These are phyloP conservation scores for Choiromyces venosus DNA, from an alignment of 495 filamentous ascomycete species.

Conservation along the genomic window DNA sequence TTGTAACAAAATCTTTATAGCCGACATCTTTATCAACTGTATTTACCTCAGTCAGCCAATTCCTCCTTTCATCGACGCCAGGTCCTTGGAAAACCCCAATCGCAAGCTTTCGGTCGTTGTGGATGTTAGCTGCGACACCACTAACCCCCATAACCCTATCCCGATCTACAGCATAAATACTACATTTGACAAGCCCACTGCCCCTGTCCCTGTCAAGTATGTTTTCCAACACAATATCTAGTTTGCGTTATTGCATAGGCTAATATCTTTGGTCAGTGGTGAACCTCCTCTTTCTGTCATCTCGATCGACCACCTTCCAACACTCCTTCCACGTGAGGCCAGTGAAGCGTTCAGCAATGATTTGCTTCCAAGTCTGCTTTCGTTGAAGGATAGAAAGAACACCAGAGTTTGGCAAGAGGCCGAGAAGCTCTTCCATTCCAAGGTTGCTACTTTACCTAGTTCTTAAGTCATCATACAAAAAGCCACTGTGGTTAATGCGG, in stretches of 20 bases:
- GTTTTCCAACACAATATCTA: slow-evolving; percentile 6
- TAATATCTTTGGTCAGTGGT: slow-evolving; percentile 43
- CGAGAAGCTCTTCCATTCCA: slow-evolving; percentile 76
- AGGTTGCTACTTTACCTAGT: slow-evolving; percentile 61
- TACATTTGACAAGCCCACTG: slow-evolving; percentile 77
- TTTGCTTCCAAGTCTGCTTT: slow-evolving; percentile 70
- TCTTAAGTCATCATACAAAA: background rate
- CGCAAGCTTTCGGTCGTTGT: slow-evolving; percentile 79
- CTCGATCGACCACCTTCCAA: slow-evolving; percentile 86
- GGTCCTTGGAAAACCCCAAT: slow-evolving; percentile 61
- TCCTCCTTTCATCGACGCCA: slow-evolving; percentile 65
- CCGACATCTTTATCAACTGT: slow-evolving; percentile 83
- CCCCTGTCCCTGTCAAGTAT: slow-evolving; percentile 56
- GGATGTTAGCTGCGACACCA: slow-evolving; percentile 76
- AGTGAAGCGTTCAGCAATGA: slow-evolving; percentile 79
- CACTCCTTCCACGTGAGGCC: slow-evolving; percentile 76
- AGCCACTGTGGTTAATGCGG: background rate
- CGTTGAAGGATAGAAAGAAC: slow-evolving; percentile 67
- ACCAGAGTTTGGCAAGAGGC: slow-evolving; percentile 76
- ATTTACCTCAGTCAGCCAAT: slow-evolving; percentile 73
- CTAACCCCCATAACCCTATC: slow-evolving; percentile 70
- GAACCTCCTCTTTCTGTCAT: slow-evolving; percentile 67
- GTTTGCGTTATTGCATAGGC: background rate
- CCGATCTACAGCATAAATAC: slow-evolving; percentile 80
- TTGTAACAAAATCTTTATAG: slow-evolving; percentile 11